Evolutionary conservation across 2,329 filamentous ascomycete species (phyloP).

Genomic region (Arthrinium puccinioides): DNA sequence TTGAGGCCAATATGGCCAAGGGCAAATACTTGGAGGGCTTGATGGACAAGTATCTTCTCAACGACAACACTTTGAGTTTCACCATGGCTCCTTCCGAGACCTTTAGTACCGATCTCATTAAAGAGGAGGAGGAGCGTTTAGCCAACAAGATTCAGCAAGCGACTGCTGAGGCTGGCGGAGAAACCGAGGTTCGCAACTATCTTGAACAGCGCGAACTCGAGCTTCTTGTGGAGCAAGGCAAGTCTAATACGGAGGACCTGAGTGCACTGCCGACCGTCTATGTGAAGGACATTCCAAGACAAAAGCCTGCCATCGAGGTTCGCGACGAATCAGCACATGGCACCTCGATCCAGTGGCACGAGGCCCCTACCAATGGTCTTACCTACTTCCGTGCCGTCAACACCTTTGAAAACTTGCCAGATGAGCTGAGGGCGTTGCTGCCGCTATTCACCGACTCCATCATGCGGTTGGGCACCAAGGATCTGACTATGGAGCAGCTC

Average conservation of each 20-base stretch:
- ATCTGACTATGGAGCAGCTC: constrained; percentile 85
- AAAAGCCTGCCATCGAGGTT: constrained; percentile 53
- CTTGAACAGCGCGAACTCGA: constrained; percentile 74
- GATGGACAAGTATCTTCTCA: constrained; percentile 83
- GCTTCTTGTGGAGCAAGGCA: constrained; percentile 74
- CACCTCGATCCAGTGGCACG: constrained; percentile 77
- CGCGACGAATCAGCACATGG: constrained; percentile 60
- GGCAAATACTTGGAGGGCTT: constrained; percentile 77
- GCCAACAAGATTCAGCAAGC: constrained; percentile 66
- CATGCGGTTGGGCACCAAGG: constrained; percentile 85
- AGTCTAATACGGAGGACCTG: constrained; percentile 75
- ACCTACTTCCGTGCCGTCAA: constrained; percentile 94
- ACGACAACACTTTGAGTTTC: constrained; percentile 80
- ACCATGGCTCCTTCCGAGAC: constrained; percentile 83
- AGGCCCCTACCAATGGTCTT: constrained; percentile 88
- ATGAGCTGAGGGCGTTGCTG: constrained; percentile 76
- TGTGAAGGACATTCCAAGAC: constrained; percentile 80
- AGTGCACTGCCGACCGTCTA: constrained; percentile 83
- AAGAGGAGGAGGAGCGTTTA: constrained; percentile 72
- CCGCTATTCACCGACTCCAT: constrained; percentile 88
- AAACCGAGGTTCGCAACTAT: constrained; percentile 62
- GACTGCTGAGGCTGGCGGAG: constrained; percentile 59
- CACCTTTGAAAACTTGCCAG: constrained; percentile 68
- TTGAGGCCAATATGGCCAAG: constrained; percentile 68
- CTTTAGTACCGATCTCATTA: constrained; percentile 65